A percentile compares a stretch with the other conserved stretches of the same genome.
phyloP scores from a whole-genome alignment of 495 filamentous ascomycete species.

The Pseudotulostoma volvatum region DNA sequence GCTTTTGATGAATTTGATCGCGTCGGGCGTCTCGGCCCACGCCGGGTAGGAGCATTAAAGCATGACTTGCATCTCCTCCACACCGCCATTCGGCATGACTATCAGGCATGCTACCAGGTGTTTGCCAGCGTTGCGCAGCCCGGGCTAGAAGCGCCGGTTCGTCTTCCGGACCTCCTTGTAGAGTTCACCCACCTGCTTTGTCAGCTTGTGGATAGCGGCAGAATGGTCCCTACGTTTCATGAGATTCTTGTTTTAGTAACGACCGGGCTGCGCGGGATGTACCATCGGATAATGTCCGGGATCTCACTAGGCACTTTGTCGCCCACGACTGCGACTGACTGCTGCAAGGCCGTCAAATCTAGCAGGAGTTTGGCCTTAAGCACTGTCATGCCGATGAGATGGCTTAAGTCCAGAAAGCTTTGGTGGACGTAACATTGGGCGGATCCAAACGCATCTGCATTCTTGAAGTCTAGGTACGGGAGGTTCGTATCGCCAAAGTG shows the following conservation, averaged over 20 bases:
- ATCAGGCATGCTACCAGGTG: constrained; percentile 11
- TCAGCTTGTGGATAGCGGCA: constrained; percentile 7
- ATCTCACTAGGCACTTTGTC: constrained; percentile 12
- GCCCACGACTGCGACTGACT: constrained; percentile 4
- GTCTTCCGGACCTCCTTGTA: constrained; percentile 8
- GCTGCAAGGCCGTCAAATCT: constrained; percentile 15
- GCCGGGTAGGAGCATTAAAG: constrained; percentile 20
- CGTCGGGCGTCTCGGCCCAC: constrained; percentile 22
- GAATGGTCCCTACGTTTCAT: constrained; percentile 6
- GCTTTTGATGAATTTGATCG: constrained; percentile 20
- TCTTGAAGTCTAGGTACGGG: constrained; percentile 15
- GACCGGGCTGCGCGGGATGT: constrained; percentile 1
- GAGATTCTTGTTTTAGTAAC: constrained; percentile 6
- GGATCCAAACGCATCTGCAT: constrained; percentile 16
- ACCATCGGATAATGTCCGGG: constrained; percentile 7
- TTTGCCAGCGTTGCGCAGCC: constrained; percentile 15
- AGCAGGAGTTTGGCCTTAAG: constrained; percentile 24
- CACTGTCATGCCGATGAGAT: constrained; percentile 15
- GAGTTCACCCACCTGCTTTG: constrained; percentile 11
- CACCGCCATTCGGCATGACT: constrained; percentile 9
- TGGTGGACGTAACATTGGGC: no score
- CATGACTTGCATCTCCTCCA: constrained; percentile 15
- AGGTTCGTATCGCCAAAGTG: constrained; percentile 20
- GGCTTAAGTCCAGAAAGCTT: constrained; percentile 9
- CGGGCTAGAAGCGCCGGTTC: constrained; percentile 18